Conservation (phyloP, 1,139 yeast species). For the Meyerozyma guilliermondii region DNA sequence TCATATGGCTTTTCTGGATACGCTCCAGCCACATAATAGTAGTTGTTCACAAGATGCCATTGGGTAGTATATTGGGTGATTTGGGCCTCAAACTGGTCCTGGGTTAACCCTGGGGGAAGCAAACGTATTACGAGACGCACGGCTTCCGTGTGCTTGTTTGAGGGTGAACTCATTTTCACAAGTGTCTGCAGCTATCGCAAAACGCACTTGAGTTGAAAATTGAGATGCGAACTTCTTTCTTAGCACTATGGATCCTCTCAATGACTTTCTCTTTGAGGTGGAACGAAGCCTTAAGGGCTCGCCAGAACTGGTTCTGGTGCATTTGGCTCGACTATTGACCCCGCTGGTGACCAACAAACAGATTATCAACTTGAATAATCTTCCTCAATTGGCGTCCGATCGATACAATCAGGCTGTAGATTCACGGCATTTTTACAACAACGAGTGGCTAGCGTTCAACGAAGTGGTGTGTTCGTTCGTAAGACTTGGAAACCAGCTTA, state of each 20-base stretch:
- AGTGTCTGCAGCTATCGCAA: too few species aligned
- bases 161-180: not conserved
- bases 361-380: not conserved
- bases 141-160: not conserved
- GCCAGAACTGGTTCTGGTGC: not conserved
- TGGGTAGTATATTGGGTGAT: conserved; percentile 5
- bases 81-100: conserved; percentile 18
- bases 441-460: conserved; percentile 49
- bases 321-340: not conserved
- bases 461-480: conserved; percentile 49
- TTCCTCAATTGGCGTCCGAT: not conserved
- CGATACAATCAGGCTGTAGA: conserved; percentile 5
- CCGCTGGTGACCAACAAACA: not conserved
- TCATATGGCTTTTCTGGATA: not conserved
- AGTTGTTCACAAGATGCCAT: not conserved
- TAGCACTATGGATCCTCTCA: not conserved
- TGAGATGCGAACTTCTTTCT: not conserved
- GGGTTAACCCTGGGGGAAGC: conserved; percentile 29
- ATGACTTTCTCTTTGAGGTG: not conserved
- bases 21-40: not conserved
- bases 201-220: not conserved
- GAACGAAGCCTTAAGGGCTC: not conserved
- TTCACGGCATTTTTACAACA: conserved; percentile 24
- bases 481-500: conserved; percentile 45
- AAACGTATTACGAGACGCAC: conserved; percentile 16